Base-by-base conservation (phyloP, 306 rosid species). In the Sophora flavescens region DNA sequence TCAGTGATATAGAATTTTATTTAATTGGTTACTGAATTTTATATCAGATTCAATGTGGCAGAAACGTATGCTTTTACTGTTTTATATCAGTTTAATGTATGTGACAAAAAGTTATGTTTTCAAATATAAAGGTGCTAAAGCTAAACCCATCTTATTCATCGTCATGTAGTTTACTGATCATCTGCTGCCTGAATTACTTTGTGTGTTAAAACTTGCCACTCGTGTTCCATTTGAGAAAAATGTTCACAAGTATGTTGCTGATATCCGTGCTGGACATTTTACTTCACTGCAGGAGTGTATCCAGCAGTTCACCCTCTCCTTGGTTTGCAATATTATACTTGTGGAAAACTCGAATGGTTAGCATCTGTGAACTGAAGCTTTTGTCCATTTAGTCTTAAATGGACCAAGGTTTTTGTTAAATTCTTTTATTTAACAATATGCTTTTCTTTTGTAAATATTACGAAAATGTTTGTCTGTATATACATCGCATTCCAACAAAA, bases 271-370 rank as follows among this genome's bases (percentile, higher is more conserved):
- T 60, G 78, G 41, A 42, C 36, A 41, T 45, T 70, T 75, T 75
- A 53, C 67, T 80, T 68, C 33, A 36, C 47, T 74, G 82, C 85
- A 94, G 98, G 92, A 79, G 84, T 83, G 56, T 94, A 94, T 87
- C 95, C 86, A 22, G 86, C 86, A 42, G 85, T 83, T 63, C 97
- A 94, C 85, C 98, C 98, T 15, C 76, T 90, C 82, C 96, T 92
- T 68, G 97, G 97, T 48, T 83, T 94, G 90, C 98, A 92, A 70
- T 90, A 86, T 72, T 94, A 89, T 85, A 86, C 98, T 8, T 83
- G 93, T 81, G 98, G 98, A 74, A 94, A 94, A 86, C 94, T 94
- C 30, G 93, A 90, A 89, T 92, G 98, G 98, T 90, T 61, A 85
- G 94, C 74, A 78, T 84, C 70, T 78, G 9, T 54, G 16, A 28